Base-by-base conservation (phyloP, 2,329 filamentous ascomycete species). In the Phaeophleospora eucalypticola region DNA sequence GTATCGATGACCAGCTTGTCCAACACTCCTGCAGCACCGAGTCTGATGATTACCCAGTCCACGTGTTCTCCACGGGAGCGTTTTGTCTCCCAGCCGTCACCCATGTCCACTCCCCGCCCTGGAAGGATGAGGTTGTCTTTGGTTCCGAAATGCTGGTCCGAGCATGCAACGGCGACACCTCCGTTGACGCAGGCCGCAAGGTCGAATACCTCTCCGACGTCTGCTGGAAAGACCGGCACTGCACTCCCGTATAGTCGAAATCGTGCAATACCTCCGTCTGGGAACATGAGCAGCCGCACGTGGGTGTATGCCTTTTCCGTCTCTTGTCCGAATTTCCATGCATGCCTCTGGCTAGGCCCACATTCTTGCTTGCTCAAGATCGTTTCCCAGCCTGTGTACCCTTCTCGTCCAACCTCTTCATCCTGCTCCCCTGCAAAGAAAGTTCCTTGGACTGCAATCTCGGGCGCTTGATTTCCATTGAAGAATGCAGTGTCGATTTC, bases 81-180 rank as follows among this genome's bases (percentile, higher is more conserved):
- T 56, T 84, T 81, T 46, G 87, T 93, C 70, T 93, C 87, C 87
- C 88, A 93, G 6, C 87, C 88, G 65, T 91, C 87, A 41, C 87
- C 85, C 87, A 93, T 93, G 68, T 93, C 86, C 65, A 84, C 82
- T 35, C 87, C 87, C 19, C 87, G 77, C 2, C 86, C 86, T 0
- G 87, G 87, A 3, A 90, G 73, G n/a, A 90, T 76, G 27, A 91
- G 72, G 68, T 91, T 90, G 63, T 87, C 82, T 65, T 86, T 89
- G 32, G 82, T 86, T 50, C 87, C 86, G 60, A 90, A 94, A 68
- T 93, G 87, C 70, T 93, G 83, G 67, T 93, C 87, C 51, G 82
- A 88, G 73, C 86, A 90, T 1, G 80, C 77, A 7, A 88, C 72
- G 32, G 86, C 87, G 19, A 90, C 79, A 27, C 81, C 87, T 35